Conservation (phyloP, 352 stramenopile species). For the Phytophthora idaei region DNA sequence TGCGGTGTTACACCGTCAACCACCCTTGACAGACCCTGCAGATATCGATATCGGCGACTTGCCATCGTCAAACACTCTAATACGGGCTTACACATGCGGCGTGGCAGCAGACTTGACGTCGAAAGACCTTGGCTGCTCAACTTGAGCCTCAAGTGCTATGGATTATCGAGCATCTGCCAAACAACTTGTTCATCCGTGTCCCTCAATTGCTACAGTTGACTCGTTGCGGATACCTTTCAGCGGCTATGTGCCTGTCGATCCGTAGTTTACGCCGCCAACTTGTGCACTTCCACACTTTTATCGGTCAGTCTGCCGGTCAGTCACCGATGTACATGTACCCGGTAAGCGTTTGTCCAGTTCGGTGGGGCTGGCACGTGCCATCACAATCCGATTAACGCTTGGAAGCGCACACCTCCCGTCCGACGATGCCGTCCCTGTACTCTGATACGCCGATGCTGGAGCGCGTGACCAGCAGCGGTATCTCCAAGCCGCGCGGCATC, state of each 20-base stretch:
- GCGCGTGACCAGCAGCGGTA: constrained; percentile 4
- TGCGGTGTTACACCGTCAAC: not conserved
- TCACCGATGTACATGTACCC: not conserved
- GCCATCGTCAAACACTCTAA: too few relatives aligned
- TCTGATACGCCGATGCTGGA: constrained; percentile 20
- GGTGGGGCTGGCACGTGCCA: constrained; percentile 6
- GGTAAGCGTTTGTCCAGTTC: not conserved
- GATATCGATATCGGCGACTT: too few relatives aligned
- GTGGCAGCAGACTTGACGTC: too few relatives aligned
- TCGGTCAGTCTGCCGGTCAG: not conserved
- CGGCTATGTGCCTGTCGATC: not conserved
- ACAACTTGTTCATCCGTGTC: not conserved
- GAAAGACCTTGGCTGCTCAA: too few relatives aligned
- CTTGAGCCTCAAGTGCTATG: too few relatives aligned
- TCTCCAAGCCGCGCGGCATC: constrained; percentile 11
- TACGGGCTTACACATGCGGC: too few relatives aligned
- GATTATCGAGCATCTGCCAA: too few relatives aligned
- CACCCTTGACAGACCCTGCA: not conserved
- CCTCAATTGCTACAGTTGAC: not conserved
- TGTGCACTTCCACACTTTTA: constrained; percentile 5
- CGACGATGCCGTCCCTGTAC: constrained; percentile 15
- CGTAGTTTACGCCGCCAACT: constrained; percentile 3
- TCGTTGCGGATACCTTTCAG: not conserved
- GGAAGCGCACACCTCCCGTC: constrained; percentile 1
- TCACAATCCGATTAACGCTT: constrained; percentile 14